Evolutionary conservation across 805 yeast species (phyloP), one percentile per base, ranked within the genome.

Genomic region (Kuraishia capsulata): DNA sequence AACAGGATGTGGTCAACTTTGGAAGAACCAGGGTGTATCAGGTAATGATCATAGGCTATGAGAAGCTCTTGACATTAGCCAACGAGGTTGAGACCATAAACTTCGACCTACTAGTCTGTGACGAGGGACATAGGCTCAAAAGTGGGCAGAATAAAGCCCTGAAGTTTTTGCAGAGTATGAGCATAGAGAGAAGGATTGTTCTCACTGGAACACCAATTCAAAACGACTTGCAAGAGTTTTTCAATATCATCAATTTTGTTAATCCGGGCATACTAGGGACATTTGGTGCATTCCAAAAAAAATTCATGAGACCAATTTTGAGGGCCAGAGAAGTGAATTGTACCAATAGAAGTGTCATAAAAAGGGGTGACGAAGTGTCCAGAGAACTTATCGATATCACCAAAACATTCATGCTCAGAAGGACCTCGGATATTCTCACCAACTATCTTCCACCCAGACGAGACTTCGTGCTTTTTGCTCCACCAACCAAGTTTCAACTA

Each of bases 151-250:
- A 84, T 42, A 88, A 86, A 55, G 76, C 83, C 0, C 62, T 87
- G 37, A 77, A 76, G 42, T 75, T 78, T 0, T 61, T 90, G 38
- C 73, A 71, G 30, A 49, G 65, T 1, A 57, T 88, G 14, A 61
- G 76, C 31, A 68, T 81, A 3, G 64, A 64, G 5, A 73, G 67
- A 32, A 75, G 81, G 43, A 62, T 90, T 2, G 51, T 90, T 4
- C 61, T 92, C 5, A 76, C 95, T 0, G 98, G 96, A 0, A 87
- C 96, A 0, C 96, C 96, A 0, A 86, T 92, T 26, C 98, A 92
- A 53, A 92, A 92, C 58, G 96, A 92, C 55, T 68, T 92, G 35
- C 62, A 62, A 2, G 98, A 92, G 53, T 90, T 85, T 54, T 86
- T 65, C 57, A 79, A 82, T 8, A 76, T 92, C 49, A 73, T 81